A percentile compares a stretch with the other conserved stretches of the same genome.
These are phyloP conservation scores for Colletotrichum higginsianum DNA, from an alignment of 2,329 filamentous ascomycete species.

Conservation along the genomic window DNA sequence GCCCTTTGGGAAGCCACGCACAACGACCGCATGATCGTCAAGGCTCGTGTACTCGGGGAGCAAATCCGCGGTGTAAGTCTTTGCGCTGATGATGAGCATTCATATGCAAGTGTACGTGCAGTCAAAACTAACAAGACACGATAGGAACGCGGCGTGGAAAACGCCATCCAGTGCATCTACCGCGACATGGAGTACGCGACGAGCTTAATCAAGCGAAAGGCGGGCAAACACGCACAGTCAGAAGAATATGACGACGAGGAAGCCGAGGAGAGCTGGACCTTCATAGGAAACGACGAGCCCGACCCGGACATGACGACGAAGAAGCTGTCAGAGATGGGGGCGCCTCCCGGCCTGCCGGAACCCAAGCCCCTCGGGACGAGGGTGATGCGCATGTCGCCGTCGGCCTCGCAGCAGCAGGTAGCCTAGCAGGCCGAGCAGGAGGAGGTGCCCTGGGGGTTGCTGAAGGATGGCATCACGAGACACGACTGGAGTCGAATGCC, in stretches of 20 bases:
- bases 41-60: conserved; percentile 85
- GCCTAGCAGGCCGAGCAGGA: conserved; percentile 20
- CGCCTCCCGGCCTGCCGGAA: conserved; percentile 1
- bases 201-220: conserved; percentile 80
- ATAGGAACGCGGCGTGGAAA: conserved; percentile 91
- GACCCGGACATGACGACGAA: conserved; percentile 61
- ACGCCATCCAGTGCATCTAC: conserved; percentile 92
- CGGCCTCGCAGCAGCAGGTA: conserved; percentile 27
- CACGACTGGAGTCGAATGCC: neutral
- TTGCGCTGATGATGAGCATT: neutral
- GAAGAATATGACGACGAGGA: conserved; percentile 68
- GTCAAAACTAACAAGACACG: conserved; percentile 47
- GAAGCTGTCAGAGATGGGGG: conserved; percentile 50
- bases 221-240: conserved; percentile 62
- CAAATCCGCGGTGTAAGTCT: conserved; percentile 84
- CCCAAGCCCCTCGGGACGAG: conserved; percentile 31
- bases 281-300: conserved; percentile 75
- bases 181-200: conserved; percentile 94
- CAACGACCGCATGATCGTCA: conserved; percentile 90
- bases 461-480: neutral
- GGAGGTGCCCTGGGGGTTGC: neutral
- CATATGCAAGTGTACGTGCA: neutral
- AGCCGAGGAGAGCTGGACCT: conserved; percentile 91
- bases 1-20: conserved; percentile 94
- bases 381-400: conserved; percentile 18